Conservation (phyloP, 2,329 filamentous ascomycete genomes). For the Xylariaceae sp. region DNA sequence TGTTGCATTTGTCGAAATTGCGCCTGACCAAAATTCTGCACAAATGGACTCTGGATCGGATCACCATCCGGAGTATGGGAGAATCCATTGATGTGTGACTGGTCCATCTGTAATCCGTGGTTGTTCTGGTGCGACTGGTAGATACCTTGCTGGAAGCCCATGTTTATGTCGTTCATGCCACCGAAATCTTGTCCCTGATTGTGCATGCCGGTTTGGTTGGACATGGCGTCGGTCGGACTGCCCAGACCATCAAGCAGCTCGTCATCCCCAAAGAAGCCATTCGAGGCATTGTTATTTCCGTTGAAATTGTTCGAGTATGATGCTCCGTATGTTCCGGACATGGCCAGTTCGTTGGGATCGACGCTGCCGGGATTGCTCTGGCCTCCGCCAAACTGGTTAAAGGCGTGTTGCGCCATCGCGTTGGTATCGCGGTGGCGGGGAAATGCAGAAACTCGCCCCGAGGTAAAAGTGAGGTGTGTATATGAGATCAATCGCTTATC, state of each 20-base stretch:
- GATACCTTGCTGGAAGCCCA: slow-evolving; percentile 58
- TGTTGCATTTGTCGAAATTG: slow-evolving; percentile 72
- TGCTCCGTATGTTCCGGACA: slow-evolving; percentile 63
- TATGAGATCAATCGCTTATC: slow-evolving; percentile 7
- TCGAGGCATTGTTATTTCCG: slow-evolving; percentile 60
- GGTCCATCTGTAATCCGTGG: slow-evolving; percentile 62
- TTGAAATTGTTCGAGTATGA: slow-evolving; percentile 66
- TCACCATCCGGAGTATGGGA: slow-evolving; percentile 91
- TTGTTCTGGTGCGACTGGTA: slow-evolving; percentile 60
- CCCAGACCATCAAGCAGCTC: slow-evolving; percentile 78
- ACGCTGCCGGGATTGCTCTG: slow-evolving; percentile 63
- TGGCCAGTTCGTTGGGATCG: slow-evolving; percentile 83
- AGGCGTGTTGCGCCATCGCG: slow-evolving; percentile 59
- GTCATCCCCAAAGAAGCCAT: slow-evolving; percentile 85
- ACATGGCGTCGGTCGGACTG: slow-evolving; percentile 52
- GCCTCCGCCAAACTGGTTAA: slow-evolving; percentile 57
- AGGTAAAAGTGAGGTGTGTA: slow-evolving; percentile 4
- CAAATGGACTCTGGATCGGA: slow-evolving; percentile 88
- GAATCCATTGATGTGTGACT: slow-evolving; percentile 75
- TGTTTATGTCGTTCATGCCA: slow-evolving; percentile 57
- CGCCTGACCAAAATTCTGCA: slow-evolving; percentile 74
- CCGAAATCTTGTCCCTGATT: slow-evolving; percentile 60
- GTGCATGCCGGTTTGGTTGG: slow-evolving; percentile 52
- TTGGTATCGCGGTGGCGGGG: slow-evolving; percentile 21
- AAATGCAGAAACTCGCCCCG: neutral